Conservation (phyloP, 169 alveolate genomes). For the Plasmodium gonderi region DNA sequence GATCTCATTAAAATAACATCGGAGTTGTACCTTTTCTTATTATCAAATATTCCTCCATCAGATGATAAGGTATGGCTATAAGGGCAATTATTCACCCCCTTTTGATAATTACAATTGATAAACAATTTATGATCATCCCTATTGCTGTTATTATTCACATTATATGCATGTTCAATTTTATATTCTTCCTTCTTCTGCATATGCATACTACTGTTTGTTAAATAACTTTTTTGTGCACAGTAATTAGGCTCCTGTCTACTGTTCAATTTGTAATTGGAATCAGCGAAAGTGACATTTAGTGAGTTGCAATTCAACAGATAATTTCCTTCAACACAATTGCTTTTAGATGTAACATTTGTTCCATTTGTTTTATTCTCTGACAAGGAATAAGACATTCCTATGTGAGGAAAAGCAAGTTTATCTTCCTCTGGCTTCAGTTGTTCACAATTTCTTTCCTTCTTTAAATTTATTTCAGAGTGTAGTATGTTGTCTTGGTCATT, state of each 20-base stretch:
- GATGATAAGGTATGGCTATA: not conserved
- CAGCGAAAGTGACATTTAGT: not conserved
- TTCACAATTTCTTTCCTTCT: too few species aligned
- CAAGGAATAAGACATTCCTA: not conserved
- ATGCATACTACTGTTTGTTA: not conserved
- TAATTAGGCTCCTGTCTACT: not conserved
- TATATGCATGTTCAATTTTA: not conserved
- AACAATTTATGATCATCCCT: not conserved
- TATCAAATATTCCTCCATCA: not conserved
- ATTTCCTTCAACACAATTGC: not conserved
- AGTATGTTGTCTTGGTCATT: not conserved
- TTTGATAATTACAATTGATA: not conserved
- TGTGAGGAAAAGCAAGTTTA: not conserved
- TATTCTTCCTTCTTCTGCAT: not conserved
- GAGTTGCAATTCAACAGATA: not conserved
- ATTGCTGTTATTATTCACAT: not conserved
- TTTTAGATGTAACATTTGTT: not conserved
- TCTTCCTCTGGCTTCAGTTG: not conserved
- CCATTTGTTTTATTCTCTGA: not conserved
- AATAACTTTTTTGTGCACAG: not conserved
- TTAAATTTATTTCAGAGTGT: not conserved
- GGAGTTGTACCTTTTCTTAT: slow-evolving; percentile 20
- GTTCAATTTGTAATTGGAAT: not conserved
- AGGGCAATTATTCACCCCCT: not conserved
- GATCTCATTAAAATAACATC: not conserved